A percentile compares a stretch with the other conserved stretches of the same genome.
phyloP scores from a whole-genome alignment of 2,329 filamentous ascomycete genomes.

The Botrytis galanthina region DNA sequence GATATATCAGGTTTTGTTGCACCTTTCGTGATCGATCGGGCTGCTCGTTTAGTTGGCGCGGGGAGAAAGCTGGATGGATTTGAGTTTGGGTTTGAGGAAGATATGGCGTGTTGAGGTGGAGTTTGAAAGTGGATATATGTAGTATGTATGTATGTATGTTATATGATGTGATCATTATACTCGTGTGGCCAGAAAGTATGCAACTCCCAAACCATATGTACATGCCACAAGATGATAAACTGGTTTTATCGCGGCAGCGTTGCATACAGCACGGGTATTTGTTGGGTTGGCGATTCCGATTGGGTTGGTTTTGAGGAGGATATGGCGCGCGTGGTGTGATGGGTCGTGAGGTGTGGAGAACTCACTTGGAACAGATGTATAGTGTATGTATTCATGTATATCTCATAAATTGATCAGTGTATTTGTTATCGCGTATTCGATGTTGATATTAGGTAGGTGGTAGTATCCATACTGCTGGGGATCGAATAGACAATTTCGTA shows the following conservation, averaged over 20 bases:
- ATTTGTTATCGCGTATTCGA: neutral
- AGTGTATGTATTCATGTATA: neutral
- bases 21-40: neutral
- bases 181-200: neutral
- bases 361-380: neutral
- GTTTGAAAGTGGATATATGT: neutral
- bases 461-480: neutral
- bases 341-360: too few relatives aligned
- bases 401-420: neutral
- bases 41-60: neutral
- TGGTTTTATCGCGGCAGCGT: neutral
- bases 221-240: neutral
- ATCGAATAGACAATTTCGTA: neutral
- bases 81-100: neutral
- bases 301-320: neutral
- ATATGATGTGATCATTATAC: neutral
- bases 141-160: neutral
- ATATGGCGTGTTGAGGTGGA: neutral
- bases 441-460: neutral
- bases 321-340: neutral
- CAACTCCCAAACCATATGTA: neutral
- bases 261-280: neutral
- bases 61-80: neutral
- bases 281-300: neutral
- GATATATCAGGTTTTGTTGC: neutral